Conservation (phyloP, 106 monocot genomes). For the Iris macrosiphon region DNA sequence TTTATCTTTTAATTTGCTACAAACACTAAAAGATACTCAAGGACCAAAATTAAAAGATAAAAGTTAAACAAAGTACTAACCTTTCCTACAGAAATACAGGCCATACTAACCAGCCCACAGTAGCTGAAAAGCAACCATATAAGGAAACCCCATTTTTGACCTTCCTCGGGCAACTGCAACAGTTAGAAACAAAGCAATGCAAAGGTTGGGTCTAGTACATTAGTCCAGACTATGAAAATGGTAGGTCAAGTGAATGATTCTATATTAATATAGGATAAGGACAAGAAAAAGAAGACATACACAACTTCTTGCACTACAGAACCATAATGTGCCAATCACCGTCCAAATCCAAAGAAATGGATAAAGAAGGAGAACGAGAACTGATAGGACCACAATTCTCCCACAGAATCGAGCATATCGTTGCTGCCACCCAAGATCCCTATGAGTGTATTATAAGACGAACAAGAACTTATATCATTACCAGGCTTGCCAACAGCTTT, state of each 20-base stretch:
- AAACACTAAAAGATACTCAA: not conserved
- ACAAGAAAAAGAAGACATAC: constrained; percentile 42
- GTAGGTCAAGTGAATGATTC: not conserved
- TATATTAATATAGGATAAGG: no score
- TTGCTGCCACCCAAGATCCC: constrained; percentile 98
- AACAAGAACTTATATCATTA: constrained; percentile 2
- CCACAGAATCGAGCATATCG: constrained; percentile 87
- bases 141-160: constrained; percentile 84
- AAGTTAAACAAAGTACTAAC: constrained; percentile 15
- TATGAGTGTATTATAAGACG: constrained; percentile 14
- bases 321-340: constrained; percentile 92
- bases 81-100: constrained; percentile 58
- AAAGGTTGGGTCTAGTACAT: no score
- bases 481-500: no score
- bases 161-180: constrained; percentile 71
- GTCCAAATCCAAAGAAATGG: constrained; percentile 99
- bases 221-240: no score
- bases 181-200: constrained; percentile 3
- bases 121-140: constrained; percentile 85
- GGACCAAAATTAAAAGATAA: not conserved
- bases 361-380: constrained; percentile 81
- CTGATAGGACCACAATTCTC: constrained; percentile 77
- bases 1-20: no score
- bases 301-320: constrained; percentile 81
- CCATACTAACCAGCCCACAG: constrained; percentile 64